Conservation (phyloP, 768 basidiomycete genomes). For the Termitomyces sp. region DNA sequence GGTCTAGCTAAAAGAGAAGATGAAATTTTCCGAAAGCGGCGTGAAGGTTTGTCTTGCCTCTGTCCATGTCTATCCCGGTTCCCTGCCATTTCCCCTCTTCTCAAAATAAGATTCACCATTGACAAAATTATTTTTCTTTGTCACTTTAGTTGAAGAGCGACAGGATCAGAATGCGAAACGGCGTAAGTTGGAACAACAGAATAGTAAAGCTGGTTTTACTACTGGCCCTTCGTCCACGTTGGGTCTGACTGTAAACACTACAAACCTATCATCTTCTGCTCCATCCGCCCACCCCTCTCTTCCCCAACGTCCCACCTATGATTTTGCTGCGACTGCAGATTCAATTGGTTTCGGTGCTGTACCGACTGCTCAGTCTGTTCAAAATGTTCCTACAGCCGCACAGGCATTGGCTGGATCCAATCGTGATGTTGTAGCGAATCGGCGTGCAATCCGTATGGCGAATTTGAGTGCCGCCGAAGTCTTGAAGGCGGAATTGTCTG, state of each 20-base stretch:
- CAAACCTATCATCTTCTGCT: slow-evolving; percentile 29
- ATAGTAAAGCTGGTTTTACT: slow-evolving; percentile 31
- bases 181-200: slow-evolving; percentile 62
- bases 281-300: slow-evolving; percentile 52
- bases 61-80: slow-evolving; percentile 13
- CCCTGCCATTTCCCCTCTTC: slow-evolving; percentile 9
- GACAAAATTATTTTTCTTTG: slow-evolving; percentile 22
- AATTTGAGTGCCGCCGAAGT: slow-evolving; percentile 96
- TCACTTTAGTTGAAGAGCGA: slow-evolving; percentile 79
- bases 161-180: slow-evolving; percentile 91
- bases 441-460: slow-evolving; percentile 88
- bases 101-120: slow-evolving; percentile 21
- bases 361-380: slow-evolving; percentile 53
- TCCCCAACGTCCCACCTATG: slow-evolving; percentile 59
- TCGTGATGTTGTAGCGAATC: slow-evolving; percentile 85
- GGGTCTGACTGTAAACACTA: slow-evolving; percentile 43
- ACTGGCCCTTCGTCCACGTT: slow-evolving; percentile 47
- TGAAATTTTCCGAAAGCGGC: slow-evolving; percentile 89
- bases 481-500: slow-evolving; percentile 85
- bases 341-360: slow-evolving; percentile 72
- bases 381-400: slow-evolving; percentile 56
- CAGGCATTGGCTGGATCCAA: slow-evolving; percentile 85
- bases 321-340: slow-evolving; percentile 75
- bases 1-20: slow-evolving; percentile 93
- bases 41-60: slow-evolving; percentile 70